A percentile compares a stretch with the other conserved stretches of the same genome.
Evolutionary conservation across 2,329 filamentous ascomycete species (phyloP).

Genomic region (Diaporthe destruens): DNA sequence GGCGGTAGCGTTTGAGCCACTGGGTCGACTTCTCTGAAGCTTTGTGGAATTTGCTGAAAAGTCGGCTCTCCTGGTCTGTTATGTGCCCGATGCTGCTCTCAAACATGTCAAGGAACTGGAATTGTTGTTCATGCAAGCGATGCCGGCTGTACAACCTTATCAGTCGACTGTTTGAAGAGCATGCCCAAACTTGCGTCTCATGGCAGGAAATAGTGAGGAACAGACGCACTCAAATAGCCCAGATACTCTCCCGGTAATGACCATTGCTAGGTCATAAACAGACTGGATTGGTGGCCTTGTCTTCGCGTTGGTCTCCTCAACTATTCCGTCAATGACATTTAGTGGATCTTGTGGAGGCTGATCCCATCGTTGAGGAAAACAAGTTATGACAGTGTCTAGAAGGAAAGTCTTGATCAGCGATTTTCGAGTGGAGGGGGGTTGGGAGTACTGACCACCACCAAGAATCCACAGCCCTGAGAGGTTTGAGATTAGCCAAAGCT

Average conservation of each 20-base stretch:
- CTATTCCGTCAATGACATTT: conserved; percentile 72
- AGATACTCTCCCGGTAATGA: conserved; percentile 71
- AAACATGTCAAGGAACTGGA: conserved; percentile 77
- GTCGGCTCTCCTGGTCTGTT: conserved; percentile 66
- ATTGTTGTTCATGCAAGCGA: conserved; percentile 68
- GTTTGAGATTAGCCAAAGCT: not conserved
- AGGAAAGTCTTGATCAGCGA: not conserved
- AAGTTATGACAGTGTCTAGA: conserved; percentile 69
- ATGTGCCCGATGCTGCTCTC: conserved; percentile 70
- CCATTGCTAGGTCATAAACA: conserved; percentile 72
- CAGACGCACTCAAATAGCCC: conserved; percentile 65
- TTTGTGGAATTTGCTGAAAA: conserved; percentile 70
- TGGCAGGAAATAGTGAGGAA: not conserved
- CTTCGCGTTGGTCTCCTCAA: conserved; percentile 75
- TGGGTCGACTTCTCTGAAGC: conserved; percentile 68
- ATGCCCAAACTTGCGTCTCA: not conserved
- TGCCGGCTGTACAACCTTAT: conserved; percentile 53
- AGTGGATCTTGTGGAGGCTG: conserved; percentile 73
- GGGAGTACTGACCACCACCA: conserved; percentile 51
- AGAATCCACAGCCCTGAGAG: conserved; percentile 67
- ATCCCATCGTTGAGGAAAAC: conserved; percentile 69
- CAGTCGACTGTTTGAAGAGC: not conserved
- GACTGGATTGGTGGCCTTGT: conserved; percentile 69
- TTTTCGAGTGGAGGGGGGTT: too few species aligned
- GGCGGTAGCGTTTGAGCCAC: conserved; percentile 62